A percentile compares a stretch with the other conserved stretches of the same genome.
These are phyloP conservation scores for Kluyveromyces nonfermentans DNA, from an alignment of 805 yeast species.

Conservation along the genomic window DNA sequence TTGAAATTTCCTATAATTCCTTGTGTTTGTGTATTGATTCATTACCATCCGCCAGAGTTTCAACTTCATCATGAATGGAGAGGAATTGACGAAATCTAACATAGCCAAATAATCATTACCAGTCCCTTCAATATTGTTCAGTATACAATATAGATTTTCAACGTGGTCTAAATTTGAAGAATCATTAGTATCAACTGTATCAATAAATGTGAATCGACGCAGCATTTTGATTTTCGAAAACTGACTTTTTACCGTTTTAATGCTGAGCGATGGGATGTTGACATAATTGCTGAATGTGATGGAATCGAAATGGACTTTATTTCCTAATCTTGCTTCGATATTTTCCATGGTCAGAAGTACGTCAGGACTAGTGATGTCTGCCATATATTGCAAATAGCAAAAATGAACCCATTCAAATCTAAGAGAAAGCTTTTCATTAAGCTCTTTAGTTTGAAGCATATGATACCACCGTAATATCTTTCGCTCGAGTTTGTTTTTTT, in stretches of 20 bases:
- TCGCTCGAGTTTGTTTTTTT: constrained; percentile 35
- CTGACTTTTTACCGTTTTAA: constrained; percentile 45
- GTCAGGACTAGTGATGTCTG: constrained; percentile 28
- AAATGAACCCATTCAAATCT: constrained; percentile 43
- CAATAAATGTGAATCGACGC: constrained; percentile 19
- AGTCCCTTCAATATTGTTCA: constrained; percentile 12
- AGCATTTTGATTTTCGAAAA: constrained; percentile 65
- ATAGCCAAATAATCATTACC: constrained; percentile 42
- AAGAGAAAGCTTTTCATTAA: constrained; percentile 13
- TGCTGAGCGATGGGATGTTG: constrained; percentile 47
- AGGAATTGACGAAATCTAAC: constrained; percentile 46
- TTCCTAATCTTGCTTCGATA: constrained; percentile 14
- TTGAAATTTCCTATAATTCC: constrained; percentile 30
- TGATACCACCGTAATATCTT: constrained; percentile 43
- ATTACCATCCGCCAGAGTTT: constrained; percentile 70
- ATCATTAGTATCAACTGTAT: constrained; percentile 37
- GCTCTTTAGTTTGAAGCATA: constrained; percentile 18
- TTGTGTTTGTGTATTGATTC: constrained; percentile 37
- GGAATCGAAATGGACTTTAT: constrained; percentile 7
- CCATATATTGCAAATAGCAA: constrained; percentile 35
- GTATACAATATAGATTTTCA: constrained; percentile 37
- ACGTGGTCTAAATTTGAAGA: constrained; percentile 11
- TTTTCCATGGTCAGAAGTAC: constrained; percentile 21
- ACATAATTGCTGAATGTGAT: constrained; percentile 49
- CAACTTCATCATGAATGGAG: constrained; percentile 58